Evolutionary conservation across 345 rosid genomes (phyloP).

Genomic region (Linum lewisii): DNA sequence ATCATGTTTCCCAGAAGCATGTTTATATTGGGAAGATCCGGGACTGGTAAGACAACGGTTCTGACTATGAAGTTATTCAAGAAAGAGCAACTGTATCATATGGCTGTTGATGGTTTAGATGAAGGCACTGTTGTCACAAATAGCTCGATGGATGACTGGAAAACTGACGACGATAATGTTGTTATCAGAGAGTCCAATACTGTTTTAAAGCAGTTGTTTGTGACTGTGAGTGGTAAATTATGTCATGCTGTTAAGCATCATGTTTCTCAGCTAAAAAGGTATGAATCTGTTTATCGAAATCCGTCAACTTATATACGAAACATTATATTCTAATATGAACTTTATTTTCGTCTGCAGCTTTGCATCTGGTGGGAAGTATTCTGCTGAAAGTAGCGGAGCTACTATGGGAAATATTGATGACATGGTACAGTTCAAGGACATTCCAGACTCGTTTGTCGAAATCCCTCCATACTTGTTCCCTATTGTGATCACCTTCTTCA

Average conservation of each 20-base stretch:
- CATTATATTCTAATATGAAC: not conserved
- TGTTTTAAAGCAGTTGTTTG: conserved; percentile 39
- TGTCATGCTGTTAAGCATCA: conserved; percentile 41
- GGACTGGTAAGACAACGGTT: conserved; percentile 53
- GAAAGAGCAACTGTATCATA: conserved; percentile 25
- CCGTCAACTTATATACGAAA: not conserved
- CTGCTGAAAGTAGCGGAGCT: conserved; percentile 11
- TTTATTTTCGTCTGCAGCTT: conserved; percentile 22
- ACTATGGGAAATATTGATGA: conserved; percentile 26
- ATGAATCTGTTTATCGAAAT: not conserved
- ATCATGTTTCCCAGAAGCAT: conserved; percentile 30
- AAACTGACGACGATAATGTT: too few relatives aligned
- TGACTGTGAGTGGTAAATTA: conserved; percentile 39
- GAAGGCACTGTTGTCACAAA: not conserved
- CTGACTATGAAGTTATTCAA: conserved; percentile 35
- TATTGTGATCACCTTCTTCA: conserved; percentile 40
- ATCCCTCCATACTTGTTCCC: conserved; percentile 29
- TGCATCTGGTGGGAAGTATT: conserved; percentile 18
- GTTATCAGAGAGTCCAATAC: conserved; percentile 5
- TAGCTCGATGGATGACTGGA: not conserved
- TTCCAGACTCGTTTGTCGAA: conserved; percentile 33
- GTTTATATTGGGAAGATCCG: conserved; percentile 46
- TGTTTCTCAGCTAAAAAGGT: conserved; percentile 38
- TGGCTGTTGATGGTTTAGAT: conserved; percentile 18
- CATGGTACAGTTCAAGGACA: conserved; percentile 27